Conservation (phyloP, 2,329 filamentous ascomycete genomes). For the Colletotrichum coccodes region DNA sequence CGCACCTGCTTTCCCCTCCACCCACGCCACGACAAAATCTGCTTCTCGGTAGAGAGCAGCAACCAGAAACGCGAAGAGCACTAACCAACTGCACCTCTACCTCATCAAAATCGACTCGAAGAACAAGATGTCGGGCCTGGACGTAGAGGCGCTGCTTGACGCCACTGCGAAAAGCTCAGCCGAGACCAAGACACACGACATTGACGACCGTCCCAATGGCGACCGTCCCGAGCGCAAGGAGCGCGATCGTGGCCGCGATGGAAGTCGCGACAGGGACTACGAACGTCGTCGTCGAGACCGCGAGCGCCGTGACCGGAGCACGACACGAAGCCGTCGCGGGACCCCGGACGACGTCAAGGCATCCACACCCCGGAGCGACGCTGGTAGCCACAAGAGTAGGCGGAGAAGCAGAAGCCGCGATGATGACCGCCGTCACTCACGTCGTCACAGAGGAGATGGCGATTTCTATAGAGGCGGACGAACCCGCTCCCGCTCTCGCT, state of each 20-base stretch:
- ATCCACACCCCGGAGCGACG: slow-evolving; percentile 78
- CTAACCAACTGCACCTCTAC: not conserved
- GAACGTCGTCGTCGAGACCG: slow-evolving; percentile 60
- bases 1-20: slow-evolving; percentile 4
- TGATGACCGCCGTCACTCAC: slow-evolving; percentile 78
- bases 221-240: slow-evolving; percentile 57
- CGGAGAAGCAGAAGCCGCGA: slow-evolving; percentile 83
- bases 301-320: slow-evolving; percentile 67
- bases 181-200: slow-evolving; percentile 57
- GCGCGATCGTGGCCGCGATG: slow-evolving; percentile 63
- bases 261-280: slow-evolving; percentile 54
- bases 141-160: slow-evolving; percentile 92
- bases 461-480: slow-evolving; percentile 71
- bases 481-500: slow-evolving; percentile 73
- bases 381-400: slow-evolving; percentile 84
- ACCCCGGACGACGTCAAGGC: slow-evolving; percentile 68
- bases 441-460: slow-evolving; percentile 74
- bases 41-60: not conserved
- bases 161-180: slow-evolving; percentile 76
- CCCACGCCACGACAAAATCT: slow-evolving; percentile 3
- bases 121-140: slow-evolving; percentile 61
- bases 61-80: not conserved
- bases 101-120: not conserved
- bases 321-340: slow-evolving; percentile 53
- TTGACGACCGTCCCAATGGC: slow-evolving; percentile 68